Percentiles rank a stretch among this genome's conserved stretches.
Conservation (phyloP, 176 grass and related monocot genomes). For the Chloris gayana region DNA sequence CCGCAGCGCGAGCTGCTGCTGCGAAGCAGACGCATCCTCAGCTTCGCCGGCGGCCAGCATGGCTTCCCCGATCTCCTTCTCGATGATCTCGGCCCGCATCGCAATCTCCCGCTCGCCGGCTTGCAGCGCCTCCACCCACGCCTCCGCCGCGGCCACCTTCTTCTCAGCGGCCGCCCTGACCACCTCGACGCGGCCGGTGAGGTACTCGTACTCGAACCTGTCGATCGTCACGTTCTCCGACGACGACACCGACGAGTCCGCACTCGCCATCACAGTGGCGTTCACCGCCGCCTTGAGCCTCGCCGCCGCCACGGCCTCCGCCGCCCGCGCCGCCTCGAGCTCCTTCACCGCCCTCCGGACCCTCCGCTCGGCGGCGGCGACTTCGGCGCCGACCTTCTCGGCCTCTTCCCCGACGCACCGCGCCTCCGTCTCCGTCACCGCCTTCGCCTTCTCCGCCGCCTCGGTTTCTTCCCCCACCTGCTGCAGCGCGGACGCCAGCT, state of each 20-base stretch:
- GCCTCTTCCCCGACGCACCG: constrained; percentile 21
- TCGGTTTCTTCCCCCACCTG: constrained; percentile 57
- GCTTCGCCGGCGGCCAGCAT: background rate
- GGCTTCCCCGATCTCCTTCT: constrained; percentile 46
- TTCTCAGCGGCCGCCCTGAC: constrained; percentile 57
- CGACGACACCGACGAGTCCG: background rate
- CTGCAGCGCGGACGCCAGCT: constrained; percentile 51
- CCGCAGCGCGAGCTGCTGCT: background rate
- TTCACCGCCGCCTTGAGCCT: constrained; percentile 49
- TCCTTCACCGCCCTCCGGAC: constrained; percentile 43
- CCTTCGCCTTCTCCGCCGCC: constrained; percentile 51
- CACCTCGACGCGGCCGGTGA: constrained; percentile 31
- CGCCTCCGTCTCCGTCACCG: constrained; percentile 40
- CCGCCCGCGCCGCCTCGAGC: constrained; percentile 55
- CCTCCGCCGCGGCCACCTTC: constrained; percentile 62
- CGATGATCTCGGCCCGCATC: constrained; percentile 53
- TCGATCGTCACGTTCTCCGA: constrained; percentile 51
- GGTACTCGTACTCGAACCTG: constrained; percentile 83
- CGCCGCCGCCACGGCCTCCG: constrained; percentile 54
- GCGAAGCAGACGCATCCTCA: background rate
- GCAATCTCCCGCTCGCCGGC: constrained; percentile 71
- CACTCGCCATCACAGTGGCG: constrained; percentile 17
- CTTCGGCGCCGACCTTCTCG: constrained; percentile 32
- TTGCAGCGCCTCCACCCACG: constrained; percentile 58
- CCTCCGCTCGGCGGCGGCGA: constrained; percentile 37